Conservation (phyloP, 805 yeast species). For the Candida tammaniensis region DNA sequence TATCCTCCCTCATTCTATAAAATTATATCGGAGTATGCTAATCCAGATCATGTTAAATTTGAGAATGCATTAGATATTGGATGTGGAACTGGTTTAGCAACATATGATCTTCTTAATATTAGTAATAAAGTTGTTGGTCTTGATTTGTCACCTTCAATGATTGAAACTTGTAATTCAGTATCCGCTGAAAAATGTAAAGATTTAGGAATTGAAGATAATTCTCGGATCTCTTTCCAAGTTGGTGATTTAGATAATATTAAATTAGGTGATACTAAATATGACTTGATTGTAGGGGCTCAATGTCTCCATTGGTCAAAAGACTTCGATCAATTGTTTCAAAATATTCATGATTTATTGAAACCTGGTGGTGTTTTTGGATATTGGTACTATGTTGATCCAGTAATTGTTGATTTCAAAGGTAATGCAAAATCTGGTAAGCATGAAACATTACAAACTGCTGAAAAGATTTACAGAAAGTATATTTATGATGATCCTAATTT, state of each 20-base stretch:
- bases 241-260: slow-evolving; percentile 32
- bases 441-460: slow-evolving; percentile 20
- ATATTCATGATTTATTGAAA: slow-evolving; percentile 33
- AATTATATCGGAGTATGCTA: slow-evolving; percentile 24
- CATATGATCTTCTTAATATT: slow-evolving; percentile 40
- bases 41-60: slow-evolving; percentile 15
- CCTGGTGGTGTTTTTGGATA: slow-evolving; percentile 42
- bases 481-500: slow-evolving; percentile 41
- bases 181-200: slow-evolving; percentile 20
- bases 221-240: slow-evolving; percentile 27
- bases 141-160: slow-evolving; percentile 49
- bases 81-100: slow-evolving; percentile 55
- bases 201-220: slow-evolving; percentile 21
- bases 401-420: slow-evolving; percentile 26
- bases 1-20: slow-evolving; percentile 38
- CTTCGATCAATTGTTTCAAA: slow-evolving; percentile 28
- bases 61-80: slow-evolving; percentile 40
- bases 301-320: slow-evolving; percentile 42
- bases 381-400: slow-evolving; percentile 42
- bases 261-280: slow-evolving; percentile 18
- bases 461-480: slow-evolving; percentile 31
- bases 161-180: slow-evolving; percentile 38
- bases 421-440: slow-evolving; percentile 11
- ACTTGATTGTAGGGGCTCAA: slow-evolving; percentile 42
- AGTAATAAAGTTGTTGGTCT: slow-evolving; percentile 41